A percentile compares a stretch with the other conserved stretches of the same genome.
Conservation (phyloP, 2,329 filamentous ascomycete species). For the Aspergillus pseudoviridinutans region DNA sequence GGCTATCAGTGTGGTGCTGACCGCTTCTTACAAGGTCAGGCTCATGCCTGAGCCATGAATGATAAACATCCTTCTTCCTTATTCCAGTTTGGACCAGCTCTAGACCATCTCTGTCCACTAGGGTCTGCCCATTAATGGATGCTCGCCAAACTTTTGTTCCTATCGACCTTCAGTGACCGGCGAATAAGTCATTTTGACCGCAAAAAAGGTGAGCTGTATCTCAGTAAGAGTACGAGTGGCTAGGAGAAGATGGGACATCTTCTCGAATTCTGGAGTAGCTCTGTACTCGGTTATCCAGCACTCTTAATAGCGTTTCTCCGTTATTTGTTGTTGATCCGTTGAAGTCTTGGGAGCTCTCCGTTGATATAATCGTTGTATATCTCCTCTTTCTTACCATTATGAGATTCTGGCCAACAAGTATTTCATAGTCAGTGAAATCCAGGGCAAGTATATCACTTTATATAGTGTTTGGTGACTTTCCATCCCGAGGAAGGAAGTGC, state of each 20-base stretch:
- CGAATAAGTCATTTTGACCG: neutral
- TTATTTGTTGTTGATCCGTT: neutral
- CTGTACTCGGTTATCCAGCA: neutral
- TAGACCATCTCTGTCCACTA: no score
- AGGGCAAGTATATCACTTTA: constrained; percentile 12
- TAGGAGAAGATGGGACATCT: neutral
- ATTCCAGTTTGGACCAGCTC: no score
- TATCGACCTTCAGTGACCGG: neutral
- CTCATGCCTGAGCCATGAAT: no score
- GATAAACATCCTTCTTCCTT: no score
- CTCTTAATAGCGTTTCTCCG: neutral
- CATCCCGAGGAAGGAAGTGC: constrained; percentile 6
- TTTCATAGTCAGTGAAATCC: neutral
- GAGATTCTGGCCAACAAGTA: neutral
- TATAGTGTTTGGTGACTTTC: constrained; percentile 10
- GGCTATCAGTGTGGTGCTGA: no score
- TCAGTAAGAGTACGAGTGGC: neutral
- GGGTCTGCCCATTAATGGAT: no score
- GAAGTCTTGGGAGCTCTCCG: no score
- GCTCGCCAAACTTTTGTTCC: no score
- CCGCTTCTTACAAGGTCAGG: no score
- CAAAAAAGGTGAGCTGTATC: neutral
- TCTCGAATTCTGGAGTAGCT: no score
- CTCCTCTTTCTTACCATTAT: neutral
- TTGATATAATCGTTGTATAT: neutral